phyloP scores from a whole-genome alignment of 306 rosid species.

The Trifolium subterraneum region DNA sequence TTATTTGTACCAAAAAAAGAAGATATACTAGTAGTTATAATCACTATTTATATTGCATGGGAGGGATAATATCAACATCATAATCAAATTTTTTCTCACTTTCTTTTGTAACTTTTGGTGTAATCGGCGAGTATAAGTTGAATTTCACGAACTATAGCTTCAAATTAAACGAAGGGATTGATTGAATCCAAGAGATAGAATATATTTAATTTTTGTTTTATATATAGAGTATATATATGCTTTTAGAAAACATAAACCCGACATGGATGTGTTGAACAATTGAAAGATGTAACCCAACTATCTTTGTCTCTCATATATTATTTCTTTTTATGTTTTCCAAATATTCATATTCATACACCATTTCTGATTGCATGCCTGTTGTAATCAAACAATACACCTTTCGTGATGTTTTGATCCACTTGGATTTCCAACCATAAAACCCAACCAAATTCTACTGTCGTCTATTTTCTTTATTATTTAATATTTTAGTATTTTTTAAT shows the following conservation, averaged over 20 bases:
- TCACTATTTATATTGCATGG: not conserved
- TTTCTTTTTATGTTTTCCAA: not conserved
- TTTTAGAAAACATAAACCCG: conserved; percentile 47
- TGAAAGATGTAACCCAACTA: conserved; percentile 27
- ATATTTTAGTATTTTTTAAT: too few relatives aligned
- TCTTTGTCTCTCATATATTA: conserved; percentile 27
- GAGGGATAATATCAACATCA: not conserved
- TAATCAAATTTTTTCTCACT: not conserved
- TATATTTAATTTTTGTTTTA: not conserved
- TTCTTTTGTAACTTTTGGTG: conserved; percentile 1
- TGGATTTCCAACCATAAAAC: conserved; percentile 32
- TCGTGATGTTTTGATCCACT: not conserved
- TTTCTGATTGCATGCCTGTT: conserved; percentile 45
- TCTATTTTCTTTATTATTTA: conserved; percentile 5
- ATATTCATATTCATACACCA: conserved; percentile 32
- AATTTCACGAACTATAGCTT: conserved; percentile 4
- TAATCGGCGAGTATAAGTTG: conserved; percentile 18
- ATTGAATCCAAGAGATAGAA: too few relatives aligned
- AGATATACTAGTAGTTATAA: not conserved
- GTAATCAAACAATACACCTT: conserved; percentile 43
- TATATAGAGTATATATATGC: not conserved
- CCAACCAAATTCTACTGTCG: conserved; percentile 17
- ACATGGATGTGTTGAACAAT: conserved; percentile 43
- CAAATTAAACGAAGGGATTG: not conserved
- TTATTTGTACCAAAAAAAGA: not conserved